phyloP scores from a whole-genome alignment of 2,329 filamentous ascomycete species.

The Epicoccum nigrum region DNA sequence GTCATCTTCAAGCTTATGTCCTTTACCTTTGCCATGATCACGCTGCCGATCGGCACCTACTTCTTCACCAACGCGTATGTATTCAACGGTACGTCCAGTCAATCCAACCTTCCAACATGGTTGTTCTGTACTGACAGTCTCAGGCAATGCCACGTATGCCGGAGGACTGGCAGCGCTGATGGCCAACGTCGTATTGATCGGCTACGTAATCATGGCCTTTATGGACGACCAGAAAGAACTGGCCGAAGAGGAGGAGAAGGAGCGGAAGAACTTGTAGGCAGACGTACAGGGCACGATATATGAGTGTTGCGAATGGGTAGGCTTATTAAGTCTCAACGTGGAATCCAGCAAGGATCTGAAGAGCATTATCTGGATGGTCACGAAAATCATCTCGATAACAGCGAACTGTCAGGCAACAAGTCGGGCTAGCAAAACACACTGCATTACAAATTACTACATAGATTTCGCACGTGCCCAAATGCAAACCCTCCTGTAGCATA shows the following conservation, averaged over 20 bases:
- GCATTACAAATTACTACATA: conserved; percentile 40
- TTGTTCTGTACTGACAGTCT: neutral
- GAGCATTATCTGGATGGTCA: neutral
- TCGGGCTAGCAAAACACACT: conserved; percentile 15
- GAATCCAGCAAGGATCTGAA: too few species aligned
- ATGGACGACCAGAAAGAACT: conserved; percentile 73
- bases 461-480: conserved; percentile 8
- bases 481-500: conserved; percentile 18
- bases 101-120: neutral
- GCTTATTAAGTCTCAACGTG: too few species aligned
- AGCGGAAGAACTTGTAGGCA: neutral
- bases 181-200: conserved; percentile 88
- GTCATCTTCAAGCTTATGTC: conserved; percentile 89
- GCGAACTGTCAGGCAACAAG: neutral
- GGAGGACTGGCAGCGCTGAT: conserved; percentile 85
- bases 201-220: conserved; percentile 92
- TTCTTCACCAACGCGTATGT: conserved; percentile 78
- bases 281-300: too few species aligned
- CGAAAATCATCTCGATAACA: neutral
- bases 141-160: conserved; percentile 87
- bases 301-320: too few species aligned
- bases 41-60: conserved; percentile 85
- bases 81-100: conserved; percentile 68
- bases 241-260: conserved; percentile 51
- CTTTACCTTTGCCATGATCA: conserved; percentile 92